These are phyloP conservation scores for Zygotorulaspora mrakii DNA, from an alignment of 1,139 yeast species.

Conservation along the genomic window DNA sequence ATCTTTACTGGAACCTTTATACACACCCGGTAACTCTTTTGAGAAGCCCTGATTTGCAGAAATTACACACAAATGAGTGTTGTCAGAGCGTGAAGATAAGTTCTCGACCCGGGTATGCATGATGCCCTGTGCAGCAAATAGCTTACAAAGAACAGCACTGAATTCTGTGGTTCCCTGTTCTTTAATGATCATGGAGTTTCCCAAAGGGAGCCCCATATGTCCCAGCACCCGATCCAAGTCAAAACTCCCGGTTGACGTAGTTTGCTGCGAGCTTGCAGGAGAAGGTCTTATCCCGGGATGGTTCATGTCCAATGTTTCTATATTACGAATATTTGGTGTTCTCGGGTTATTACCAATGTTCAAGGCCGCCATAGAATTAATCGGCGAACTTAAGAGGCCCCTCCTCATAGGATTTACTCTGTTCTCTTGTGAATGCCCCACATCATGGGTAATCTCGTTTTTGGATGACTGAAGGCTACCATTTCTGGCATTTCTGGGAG, in stretches of 20 bases:
- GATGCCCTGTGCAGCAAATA: constrained; percentile 77
- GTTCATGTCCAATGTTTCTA: constrained; percentile 8
- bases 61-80: constrained; percentile 64
- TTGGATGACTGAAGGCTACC: constrained; percentile 6
- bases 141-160: constrained; percentile 64
- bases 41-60: constrained; percentile 64
- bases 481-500: constrained; percentile 13
- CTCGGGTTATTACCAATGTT: constrained; percentile 3
- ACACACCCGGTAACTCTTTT: constrained; percentile 73
- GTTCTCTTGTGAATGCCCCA: too few relatives aligned
- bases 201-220: constrained; percentile 86
- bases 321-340: constrained; percentile 16
- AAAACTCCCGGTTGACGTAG: constrained; percentile 71
- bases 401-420: too few relatives aligned
- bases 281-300: constrained; percentile 76
- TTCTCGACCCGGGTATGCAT: constrained; percentile 55
- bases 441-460: too few relatives aligned
- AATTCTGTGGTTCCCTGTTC: constrained; percentile 92
- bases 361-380: constrained; percentile 10
- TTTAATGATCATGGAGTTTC: constrained; percentile 64
- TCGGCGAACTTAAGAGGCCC: constrained; percentile 1
- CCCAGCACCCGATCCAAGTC: constrained; percentile 72
- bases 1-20: constrained; percentile 66
- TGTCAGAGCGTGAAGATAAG: constrained; percentile 31
- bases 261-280: constrained; percentile 65